A percentile compares a stretch with the other conserved stretches of the same genome.
Conservation (phyloP, 441 rosid species). For the Erysimum cheiri region DNA sequence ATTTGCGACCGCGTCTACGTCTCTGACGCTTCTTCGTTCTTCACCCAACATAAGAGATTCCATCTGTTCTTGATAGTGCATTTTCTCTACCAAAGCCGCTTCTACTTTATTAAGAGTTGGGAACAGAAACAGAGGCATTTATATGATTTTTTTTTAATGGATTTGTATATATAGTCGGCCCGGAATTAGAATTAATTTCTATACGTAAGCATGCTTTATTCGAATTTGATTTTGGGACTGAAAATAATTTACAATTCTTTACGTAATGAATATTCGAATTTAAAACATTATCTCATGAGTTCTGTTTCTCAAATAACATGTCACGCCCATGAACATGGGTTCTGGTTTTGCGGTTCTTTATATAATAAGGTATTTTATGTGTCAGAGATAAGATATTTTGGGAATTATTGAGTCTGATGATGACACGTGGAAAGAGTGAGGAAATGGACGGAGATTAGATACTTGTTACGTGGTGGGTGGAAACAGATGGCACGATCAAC, state of each 20-base stretch:
- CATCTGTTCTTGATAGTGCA: conserved; percentile 48
- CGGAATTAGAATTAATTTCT: neutral
- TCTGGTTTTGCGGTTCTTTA: conserved; percentile 38
- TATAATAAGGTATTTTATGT: conserved; percentile 7
- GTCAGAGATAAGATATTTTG: conserved; percentile 35
- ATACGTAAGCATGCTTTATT: neutral
- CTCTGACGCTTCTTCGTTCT: conserved; percentile 41
- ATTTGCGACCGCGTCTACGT: conserved; percentile 39
- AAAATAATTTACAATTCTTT: neutral
- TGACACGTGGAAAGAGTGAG: conserved; percentile 28
- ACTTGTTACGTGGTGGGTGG: conserved; percentile 36
- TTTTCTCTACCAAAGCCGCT: conserved; percentile 19
- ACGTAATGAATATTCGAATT: conserved; percentile 37
- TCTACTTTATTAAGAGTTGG: neutral
- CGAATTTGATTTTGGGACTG: neutral
- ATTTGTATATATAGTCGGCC: conserved; percentile 25
- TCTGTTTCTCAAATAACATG: conserved; percentile 37
- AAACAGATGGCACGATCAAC: conserved; percentile 41
- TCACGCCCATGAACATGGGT: conserved; percentile 44
- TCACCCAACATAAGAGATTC: conserved; percentile 42
- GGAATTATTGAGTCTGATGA: neutral
- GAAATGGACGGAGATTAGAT: conserved; percentile 37
- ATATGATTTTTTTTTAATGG: conserved; percentile 10
- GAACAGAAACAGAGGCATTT: conserved; percentile 24
- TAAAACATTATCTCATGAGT: conserved; percentile 42